Percentiles rank a stretch among this genome's conserved stretches.
Conservation (phyloP, 768 basidiomycete species). For the Kwoniella sp. region DNA sequence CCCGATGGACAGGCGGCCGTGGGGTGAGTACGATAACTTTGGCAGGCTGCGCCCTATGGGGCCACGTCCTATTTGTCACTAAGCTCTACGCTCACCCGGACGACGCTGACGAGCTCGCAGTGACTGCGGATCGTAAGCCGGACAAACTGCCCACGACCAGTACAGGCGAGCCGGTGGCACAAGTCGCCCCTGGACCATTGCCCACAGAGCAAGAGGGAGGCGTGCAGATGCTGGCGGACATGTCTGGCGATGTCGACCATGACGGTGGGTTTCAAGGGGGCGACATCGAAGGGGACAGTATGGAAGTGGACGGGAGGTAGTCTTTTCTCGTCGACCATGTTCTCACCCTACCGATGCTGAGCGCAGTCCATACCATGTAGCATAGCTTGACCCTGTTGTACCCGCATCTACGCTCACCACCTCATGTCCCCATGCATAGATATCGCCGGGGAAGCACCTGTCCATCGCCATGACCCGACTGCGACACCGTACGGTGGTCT, state of each 20-base stretch:
- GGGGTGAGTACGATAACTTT: constrained; percentile 60
- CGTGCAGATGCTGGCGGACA: constrained; percentile 12
- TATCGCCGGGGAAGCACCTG: too few species aligned
- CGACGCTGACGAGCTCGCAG: constrained; percentile 12
- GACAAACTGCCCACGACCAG: constrained; percentile 39
- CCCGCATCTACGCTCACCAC: too few species aligned
- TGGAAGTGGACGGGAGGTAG: constrained; percentile 16
- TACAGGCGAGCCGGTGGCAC: constrained; percentile 30
- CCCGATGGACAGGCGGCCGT: constrained; percentile 93
- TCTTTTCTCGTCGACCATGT: too few species aligned
- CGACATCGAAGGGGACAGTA: constrained; percentile 6
- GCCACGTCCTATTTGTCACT: neutral
- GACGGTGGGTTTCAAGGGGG: constrained; percentile 15
- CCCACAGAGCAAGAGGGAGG: constrained; percentile 14
- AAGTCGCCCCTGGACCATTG: constrained; percentile 34
- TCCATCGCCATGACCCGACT: too few species aligned
- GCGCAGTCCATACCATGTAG: too few species aligned
- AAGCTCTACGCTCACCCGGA: neutral
- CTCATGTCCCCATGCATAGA: too few species aligned
- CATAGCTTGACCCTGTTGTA: too few species aligned
- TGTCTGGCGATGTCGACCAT: constrained; percentile 15
- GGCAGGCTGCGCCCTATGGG: neutral
- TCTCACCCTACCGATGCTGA: too few species aligned
- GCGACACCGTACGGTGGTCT: too few species aligned
- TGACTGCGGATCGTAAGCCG: constrained; percentile 40